Conservation (phyloP, 441 rosid species). For the Corymbia citriodora region DNA sequence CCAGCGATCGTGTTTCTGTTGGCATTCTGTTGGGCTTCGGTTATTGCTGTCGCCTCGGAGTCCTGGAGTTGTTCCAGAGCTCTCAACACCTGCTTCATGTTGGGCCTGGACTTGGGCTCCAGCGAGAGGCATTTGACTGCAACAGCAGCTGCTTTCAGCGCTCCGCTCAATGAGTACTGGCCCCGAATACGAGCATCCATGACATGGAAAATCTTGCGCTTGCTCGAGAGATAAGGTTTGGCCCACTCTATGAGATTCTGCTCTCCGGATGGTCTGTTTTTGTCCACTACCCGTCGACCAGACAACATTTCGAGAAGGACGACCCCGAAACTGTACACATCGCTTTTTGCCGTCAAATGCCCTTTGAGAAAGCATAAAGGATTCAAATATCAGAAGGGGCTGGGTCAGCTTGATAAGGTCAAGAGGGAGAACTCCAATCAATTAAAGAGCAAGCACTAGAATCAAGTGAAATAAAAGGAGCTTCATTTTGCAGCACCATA, state of each 20-base stretch:
- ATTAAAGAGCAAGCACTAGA: background rate
- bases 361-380: background rate
- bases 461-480: background rate
- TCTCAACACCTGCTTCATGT: constrained; percentile 10
- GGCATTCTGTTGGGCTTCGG: background rate
- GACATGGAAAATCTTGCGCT: constrained; percentile 9
- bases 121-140: constrained; percentile 5
- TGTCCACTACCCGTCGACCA: constrained; percentile 8
- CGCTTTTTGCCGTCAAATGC: constrained; percentile 5
- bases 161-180: constrained; percentile 6
- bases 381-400: background rate
- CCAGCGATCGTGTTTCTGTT: background rate
- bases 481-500: background rate
- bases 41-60: background rate
- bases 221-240: constrained; percentile 13
- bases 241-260: constrained; percentile 16
- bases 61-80: constrained; percentile 8
- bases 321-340: constrained; percentile 12
- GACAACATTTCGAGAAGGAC: constrained; percentile 16
- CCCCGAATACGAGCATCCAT: constrained; percentile 7
- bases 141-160: background rate
- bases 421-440: background rate
- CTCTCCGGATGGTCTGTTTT: constrained; percentile 12
- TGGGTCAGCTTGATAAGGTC: background rate
- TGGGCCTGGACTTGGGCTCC: constrained; percentile 14